Base-by-base conservation (phyloP, 1,284 basidiomycete genomes). In the Naganishia cerealis region DNA sequence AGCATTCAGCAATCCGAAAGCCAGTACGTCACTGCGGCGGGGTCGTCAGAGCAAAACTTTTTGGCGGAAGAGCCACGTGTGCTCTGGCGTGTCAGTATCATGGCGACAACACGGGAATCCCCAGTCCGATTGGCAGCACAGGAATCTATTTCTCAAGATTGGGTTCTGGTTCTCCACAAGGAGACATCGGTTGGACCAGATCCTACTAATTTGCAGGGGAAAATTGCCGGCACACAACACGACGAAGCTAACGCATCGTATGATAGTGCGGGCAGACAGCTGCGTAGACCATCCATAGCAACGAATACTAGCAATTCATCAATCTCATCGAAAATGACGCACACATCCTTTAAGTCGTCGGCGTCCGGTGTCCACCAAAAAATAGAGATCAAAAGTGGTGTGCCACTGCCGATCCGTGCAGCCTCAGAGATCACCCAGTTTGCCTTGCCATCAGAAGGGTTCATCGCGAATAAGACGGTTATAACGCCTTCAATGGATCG, bases 41-140 rank as follows among this genome's bases (percentile, higher is more conserved):
- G 29, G 29, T 33, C 29, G 3, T 3, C 6, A 3, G 29, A 33
- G 29, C 29, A 33, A 33, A 33, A 2, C 29, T 2, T 33, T 29
- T 21, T 18, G 36, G 33, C n/a, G 26, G 43, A 46, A 46, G 43
- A 7, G 1, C 43, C 10, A 46, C 43, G 7, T n/a, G 43, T 15
- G 7, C 13, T n/a, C 16, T 62, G 59, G 48, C 59, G 38, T 36
- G 36, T 62, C 33, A 52, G 48, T 36, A 62, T 62, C n/a, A 52
- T 62, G 48, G 48, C 48, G 1, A 62, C 59, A 24, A 21, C 33
- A 7, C 29, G 12, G 21, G 50, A 53, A 15, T 36, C 59, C 5
- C 13, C 15, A 2, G 7, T 38, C 12, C 48, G 59, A 7, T n/a
- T 62, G 2, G n/a, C n/a, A 21, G n/a, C 59, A 9, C 33, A 15